Evolutionary conservation across 1,284 basidiomycete genomes (phyloP).

Genomic region (Veloporphyrellus conicus): DNA sequence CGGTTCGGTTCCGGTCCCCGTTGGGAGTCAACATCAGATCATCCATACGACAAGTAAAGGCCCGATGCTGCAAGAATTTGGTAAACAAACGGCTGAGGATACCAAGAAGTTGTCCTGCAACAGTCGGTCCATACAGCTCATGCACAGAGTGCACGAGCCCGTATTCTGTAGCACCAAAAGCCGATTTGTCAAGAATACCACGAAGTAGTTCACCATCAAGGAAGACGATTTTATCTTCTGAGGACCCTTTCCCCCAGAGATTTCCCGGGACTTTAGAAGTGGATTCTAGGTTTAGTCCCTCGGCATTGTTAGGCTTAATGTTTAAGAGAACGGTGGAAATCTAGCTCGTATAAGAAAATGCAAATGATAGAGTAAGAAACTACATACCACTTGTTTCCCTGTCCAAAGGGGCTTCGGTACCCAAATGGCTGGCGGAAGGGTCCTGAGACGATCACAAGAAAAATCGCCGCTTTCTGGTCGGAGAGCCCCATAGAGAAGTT

Average conservation of each 20-base stretch:
- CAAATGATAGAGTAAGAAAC: conserved; percentile 1
- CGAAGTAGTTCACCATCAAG: conserved; percentile 90
- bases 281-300: conserved; percentile 83
- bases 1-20: conserved; percentile 70
- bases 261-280: conserved; percentile 84
- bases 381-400: conserved; percentile 90
- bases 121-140: conserved; percentile 91
- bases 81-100: conserved; percentile 93
- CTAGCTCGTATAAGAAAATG: conserved; percentile 38
- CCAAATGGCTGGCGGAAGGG: conserved; percentile 88
- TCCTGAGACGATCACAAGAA: conserved; percentile 67
- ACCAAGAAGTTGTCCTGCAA: conserved; percentile 88
- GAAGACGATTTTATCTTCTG: conserved; percentile 87
- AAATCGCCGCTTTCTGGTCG: conserved; percentile 81
- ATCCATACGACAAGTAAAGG: conserved; percentile 99
- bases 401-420: conserved; percentile 93
- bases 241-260: conserved; percentile 77
- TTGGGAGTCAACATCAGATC: conserved; percentile 86
- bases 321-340: conserved; percentile 92
- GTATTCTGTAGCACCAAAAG: conserved; percentile 94
- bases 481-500: conserved; percentile 93
- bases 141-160: conserved; percentile 98
- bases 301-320: conserved; percentile 78
- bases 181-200: conserved; percentile 95
- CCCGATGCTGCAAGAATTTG: conserved; percentile 94